These are phyloP conservation scores for Fusarium circinatum DNA, from an alignment of 2,329 filamentous ascomycete genomes.

Conservation along the genomic window DNA sequence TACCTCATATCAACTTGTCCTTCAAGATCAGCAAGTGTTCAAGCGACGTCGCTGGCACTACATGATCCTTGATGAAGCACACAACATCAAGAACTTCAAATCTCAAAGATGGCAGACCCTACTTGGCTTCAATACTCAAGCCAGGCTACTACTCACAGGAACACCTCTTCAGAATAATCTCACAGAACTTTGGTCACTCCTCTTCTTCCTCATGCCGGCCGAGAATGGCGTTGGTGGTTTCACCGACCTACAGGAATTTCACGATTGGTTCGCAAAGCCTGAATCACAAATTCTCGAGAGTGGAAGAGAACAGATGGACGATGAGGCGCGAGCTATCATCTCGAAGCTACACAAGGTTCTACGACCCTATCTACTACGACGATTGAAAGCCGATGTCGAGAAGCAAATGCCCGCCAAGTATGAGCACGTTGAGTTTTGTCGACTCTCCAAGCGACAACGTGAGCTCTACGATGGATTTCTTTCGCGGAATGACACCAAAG, in stretches of 20 bases:
- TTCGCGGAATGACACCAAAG: constrained; percentile 86
- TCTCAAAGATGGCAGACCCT: constrained; percentile 97
- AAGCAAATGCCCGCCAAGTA: constrained; percentile 99
- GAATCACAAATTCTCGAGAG: constrained; percentile 97
- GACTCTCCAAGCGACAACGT: constrained; percentile 92
- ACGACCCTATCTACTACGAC: constrained; percentile 87
- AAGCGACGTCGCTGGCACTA: constrained; percentile 96
- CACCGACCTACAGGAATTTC: constrained; percentile 94
- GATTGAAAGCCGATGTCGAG: constrained; percentile 95
- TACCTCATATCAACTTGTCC: constrained; percentile 95
- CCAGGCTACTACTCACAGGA: constrained; percentile 87
- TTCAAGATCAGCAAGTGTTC: constrained; percentile 94
- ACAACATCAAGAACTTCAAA: constrained; percentile 99
- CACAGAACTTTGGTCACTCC: constrained; percentile 93
- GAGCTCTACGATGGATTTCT: constrained; percentile 98
- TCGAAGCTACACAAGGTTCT: constrained; percentile 93
- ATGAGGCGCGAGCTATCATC: constrained; percentile 91
- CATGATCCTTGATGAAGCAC: constrained; percentile 96
- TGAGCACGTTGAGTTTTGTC: constrained; percentile 95
- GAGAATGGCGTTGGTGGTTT: constrained; percentile 89
- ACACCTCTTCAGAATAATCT: constrained; percentile 97
- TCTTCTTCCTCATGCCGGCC: constrained; percentile 96
- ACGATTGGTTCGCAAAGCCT: constrained; percentile 93
- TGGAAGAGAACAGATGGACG: constrained; percentile 91
- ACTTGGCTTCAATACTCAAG: constrained; percentile 90